Evolutionary conservation across 1,284 basidiomycete genomes (phyloP), one percentile per base, ranked within the genome.

Genomic region (Leccinum angustisporum): DNA sequence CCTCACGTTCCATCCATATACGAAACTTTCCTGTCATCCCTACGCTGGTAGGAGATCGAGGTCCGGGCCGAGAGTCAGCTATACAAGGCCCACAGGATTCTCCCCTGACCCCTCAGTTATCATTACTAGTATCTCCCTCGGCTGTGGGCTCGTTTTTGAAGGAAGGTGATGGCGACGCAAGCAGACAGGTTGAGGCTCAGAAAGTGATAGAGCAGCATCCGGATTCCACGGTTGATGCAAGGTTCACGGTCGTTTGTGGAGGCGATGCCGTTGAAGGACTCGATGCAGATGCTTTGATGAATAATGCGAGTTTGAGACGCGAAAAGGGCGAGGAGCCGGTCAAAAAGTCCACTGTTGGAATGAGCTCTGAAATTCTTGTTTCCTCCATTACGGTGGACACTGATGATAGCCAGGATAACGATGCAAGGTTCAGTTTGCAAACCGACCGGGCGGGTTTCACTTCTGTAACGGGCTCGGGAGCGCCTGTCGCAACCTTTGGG

Each of bases 71-170:
- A 16, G 48, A 18, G 14, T 33, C 34, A 7, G 34, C 4, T 18
- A 55, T 11, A 30, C 66, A 40, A 52, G 27, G 16, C 3, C 57
- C 27, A 1, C 6, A 51, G 1, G 33, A 21, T 48, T 57, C 55
- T 3, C 56, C 59, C 18, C 27, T 54, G 50, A 68, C 61, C 4
- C 61, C 67, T 5, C 43, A 61, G 0, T 8, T 52, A 25, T 51
- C 34, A 40, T 61, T 56, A 21, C 21, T 21, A 21, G 21, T 21
- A 8, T 59, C 63, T 6, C 38, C 6, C 2, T 5, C 33, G 3
- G 51, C 6, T 30, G 21, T 10, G 9, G 55, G 38, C 13, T 43
- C 43, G 38, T 16, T 38, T 48, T 13, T 11, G 21, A 36, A 31
- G 13, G 18, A 46, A 30, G 30, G 14, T 34, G n/a, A 14, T 11